Conservation (phyloP, 1,284 basidiomycete genomes). For the Ceratobasidium sp. region DNA sequence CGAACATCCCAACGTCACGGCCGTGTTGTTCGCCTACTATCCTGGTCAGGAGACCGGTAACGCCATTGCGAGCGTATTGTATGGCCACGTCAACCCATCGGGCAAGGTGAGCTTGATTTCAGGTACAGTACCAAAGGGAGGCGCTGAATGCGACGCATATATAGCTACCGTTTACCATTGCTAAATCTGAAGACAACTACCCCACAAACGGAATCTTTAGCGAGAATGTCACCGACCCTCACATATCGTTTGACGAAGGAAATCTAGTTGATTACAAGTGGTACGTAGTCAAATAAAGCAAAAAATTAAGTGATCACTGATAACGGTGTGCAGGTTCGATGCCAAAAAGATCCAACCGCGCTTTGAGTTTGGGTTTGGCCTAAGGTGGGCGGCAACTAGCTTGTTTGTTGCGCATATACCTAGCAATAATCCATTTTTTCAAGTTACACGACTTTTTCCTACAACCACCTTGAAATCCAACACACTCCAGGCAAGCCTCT, state of each 20-base stretch:
- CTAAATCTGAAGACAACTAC: constrained; percentile 54
- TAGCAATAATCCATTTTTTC: too few species aligned
- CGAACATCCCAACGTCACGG: constrained; percentile 70
- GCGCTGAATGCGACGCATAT: not conserved
- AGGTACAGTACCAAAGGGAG: constrained; percentile 59
- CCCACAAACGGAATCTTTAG: constrained; percentile 52
- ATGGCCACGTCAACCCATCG: constrained; percentile 78
- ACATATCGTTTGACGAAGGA: constrained; percentile 76
- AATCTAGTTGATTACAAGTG: constrained; percentile 50
- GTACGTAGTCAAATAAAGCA: constrained; percentile 40
- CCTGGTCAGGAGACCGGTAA: constrained; percentile 68
- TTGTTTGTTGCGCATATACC: constrained; percentile 51
- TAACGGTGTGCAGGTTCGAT: not conserved
- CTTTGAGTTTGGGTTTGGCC: constrained; percentile 66
- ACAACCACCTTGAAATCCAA: constrained; percentile 56
- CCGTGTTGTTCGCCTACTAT: constrained; percentile 51
- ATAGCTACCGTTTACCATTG: constrained; percentile 60
- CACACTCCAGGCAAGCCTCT: constrained; percentile 13
- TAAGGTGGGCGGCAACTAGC: constrained; percentile 65
- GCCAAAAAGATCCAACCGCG: constrained; percentile 58
- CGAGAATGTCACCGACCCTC: constrained; percentile 54
- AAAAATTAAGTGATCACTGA: not conserved
- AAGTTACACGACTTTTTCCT: constrained; percentile 64
- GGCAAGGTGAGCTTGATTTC: constrained; percentile 81
- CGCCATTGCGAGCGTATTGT: constrained; percentile 78